Evolutionary conservation across 768 basidiomycete genomes (phyloP).

Genomic region (Podaxis sp.): DNA sequence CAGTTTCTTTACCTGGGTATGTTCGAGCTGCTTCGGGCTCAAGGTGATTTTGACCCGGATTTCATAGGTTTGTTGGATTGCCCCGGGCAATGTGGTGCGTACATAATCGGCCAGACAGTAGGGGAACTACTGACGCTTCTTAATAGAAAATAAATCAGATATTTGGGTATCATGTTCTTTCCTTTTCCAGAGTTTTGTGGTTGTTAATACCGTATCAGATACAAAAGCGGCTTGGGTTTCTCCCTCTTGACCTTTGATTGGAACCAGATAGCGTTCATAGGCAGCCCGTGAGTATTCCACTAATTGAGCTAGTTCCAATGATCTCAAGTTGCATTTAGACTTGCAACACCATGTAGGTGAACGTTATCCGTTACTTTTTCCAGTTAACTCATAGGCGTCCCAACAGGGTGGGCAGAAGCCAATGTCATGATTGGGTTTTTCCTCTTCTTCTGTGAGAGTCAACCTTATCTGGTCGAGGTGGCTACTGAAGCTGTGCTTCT

Average conservation of each 20-base stretch:
- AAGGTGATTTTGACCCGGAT: conserved; percentile 16
- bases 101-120: not conserved
- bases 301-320: conserved; percentile 10
- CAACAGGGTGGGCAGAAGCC: conserved; percentile 71
- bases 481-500: conserved; percentile 9
- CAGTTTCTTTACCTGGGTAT: conserved; percentile 53
- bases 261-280: conserved; percentile 70
- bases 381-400: conserved; percentile 18
- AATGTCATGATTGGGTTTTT: conserved; percentile 65
- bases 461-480: not conserved
- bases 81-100: conserved; percentile 54
- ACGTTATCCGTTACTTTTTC: not conserved
- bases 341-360: conserved; percentile 47
- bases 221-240: conserved; percentile 52
- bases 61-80: conserved; percentile 63
- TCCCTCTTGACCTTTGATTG: conserved; percentile 57
- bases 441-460: conserved; percentile 60
- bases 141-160: conserved; percentile 54
- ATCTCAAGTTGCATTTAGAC: conserved; percentile 27
- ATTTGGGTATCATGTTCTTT: conserved; percentile 42
- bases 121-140: conserved; percentile 5
- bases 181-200: not conserved
- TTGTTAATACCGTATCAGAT: conserved; percentile 27
- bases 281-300: conserved; percentile 50
- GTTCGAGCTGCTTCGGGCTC: not conserved